Base-by-base conservation (phyloP, 805 yeast species). In the Teunomyces panamensis region DNA sequence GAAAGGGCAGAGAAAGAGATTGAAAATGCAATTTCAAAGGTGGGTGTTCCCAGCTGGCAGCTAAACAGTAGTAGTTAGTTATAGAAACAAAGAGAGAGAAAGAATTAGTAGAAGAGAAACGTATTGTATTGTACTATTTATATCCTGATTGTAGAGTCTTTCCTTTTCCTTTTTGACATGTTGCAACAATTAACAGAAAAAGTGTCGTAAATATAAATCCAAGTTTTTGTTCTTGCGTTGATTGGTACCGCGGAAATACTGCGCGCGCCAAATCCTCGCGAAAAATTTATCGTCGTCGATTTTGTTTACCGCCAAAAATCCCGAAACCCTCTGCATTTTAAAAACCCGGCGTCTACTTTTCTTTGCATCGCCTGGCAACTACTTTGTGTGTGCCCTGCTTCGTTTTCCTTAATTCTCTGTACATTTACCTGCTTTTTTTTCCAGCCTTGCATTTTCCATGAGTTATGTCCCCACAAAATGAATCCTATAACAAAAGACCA, bases 21-120 rank as follows among this genome's bases (percentile, higher is more conserved):
- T 52, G 54, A 43, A 66, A 68, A 44, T 58, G 58, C 28, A 45
- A 63, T 69, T 41, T 60, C 64, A 37, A 67, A 60, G 43, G 68
- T 70, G 6, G 76, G 76, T 7, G 74, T 69, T 9, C 77, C 77
- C 11, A 59, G 75, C 14, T 73, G 77, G 77, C 77, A 73, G 51
- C 57, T 73, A 46, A 66, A 65, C 42, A 39, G 42, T 7, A 17
- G 13, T 9, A 9, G 42, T 10, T 9, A 11, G 30, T 9, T 3
- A 5, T 8, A 24, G 5, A 26, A 26, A 26, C 5, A 39, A n/a
- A 20, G n/a, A 29, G 5, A 29, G 11, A 29, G 17, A 17, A 17
- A 29, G 32, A 9, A 7, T 10, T 5, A 29, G 24, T 3, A 33
- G 36, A 9, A 30, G 33, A 30, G 9, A n/a, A n/a, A n/a, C n/a